Conservation (phyloP, 2,329 filamentous ascomycete species). For the Venturia aucupariae region DNA sequence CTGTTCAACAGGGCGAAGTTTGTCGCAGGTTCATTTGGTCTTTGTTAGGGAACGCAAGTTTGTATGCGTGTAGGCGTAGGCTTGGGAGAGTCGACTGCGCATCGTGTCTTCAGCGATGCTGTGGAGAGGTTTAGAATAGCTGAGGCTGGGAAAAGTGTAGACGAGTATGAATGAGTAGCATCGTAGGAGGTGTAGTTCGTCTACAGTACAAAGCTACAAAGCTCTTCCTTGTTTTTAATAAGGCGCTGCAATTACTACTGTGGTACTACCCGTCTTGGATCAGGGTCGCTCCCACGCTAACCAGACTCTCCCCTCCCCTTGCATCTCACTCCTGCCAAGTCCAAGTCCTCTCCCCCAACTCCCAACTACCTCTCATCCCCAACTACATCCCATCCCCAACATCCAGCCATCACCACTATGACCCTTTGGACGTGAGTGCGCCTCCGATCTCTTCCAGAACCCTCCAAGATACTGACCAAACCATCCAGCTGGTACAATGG, state of each 20-base stretch:
- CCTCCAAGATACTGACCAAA: constrained; percentile 11
- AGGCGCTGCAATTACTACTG: background rate
- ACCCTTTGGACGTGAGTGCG: constrained; percentile 28
- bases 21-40: background rate
- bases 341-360: background rate
- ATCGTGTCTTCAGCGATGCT: background rate
- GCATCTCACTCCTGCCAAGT: background rate
- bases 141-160: too few species aligned
- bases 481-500: constrained; percentile 49
- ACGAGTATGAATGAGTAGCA: too few species aligned
- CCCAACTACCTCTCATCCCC: background rate
- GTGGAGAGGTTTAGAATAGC: background rate
- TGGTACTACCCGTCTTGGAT: too few species aligned
- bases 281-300: too few species aligned
- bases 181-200: too few species aligned
- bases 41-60: background rate
- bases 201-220: background rate
- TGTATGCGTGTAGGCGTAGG: background rate
- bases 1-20: background rate
- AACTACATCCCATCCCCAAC: constrained; percentile 9
- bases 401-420: constrained; percentile 19
- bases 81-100: background rate
- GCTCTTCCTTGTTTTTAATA: background rate
- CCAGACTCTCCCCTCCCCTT: too few species aligned
- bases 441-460: background rate